Base-by-base conservation (phyloP, 2,329 filamentous ascomycete species). In the Talaromyces sp. region DNA sequence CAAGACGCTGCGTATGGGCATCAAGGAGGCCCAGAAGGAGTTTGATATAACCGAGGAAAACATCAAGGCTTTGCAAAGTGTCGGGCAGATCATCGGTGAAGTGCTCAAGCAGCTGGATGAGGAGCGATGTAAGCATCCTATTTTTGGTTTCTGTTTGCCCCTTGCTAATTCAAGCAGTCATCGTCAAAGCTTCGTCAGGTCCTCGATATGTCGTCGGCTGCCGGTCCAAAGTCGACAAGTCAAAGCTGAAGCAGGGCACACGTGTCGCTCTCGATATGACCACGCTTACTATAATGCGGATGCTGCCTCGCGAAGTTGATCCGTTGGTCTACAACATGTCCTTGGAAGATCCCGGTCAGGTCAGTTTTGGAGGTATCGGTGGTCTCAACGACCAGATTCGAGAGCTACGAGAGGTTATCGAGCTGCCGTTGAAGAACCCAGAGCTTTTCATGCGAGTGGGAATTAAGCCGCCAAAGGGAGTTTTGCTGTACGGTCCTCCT, bases 241-340 rank as follows among this genome's bases (percentile, higher is more conserved):
- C 83, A 64, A 98, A 97, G 83, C 82, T 99, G 74, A 99, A 98
- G 85, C 95, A 99, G 79, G 96, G 96, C 70, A 97, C 93, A 29
- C 91, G 95, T 72, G 95, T 99, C 59, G 93, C 95, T 35, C 88
- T 99, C 62, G 95, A 99, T 73, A 99, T 99, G 95, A 99, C 95
- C 56, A 99, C 95, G 21, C 89, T 99, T 68, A 99, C 95, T 63
- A 99, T 99, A 78, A 99, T 99, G 95, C 91, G 95, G 72, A 99
- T 99, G 95, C 84, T 99, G 53, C 96, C 95, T 62, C 89, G 95
- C 76, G 95, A 99, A 81, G 96, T 99, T 73, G 95, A 99, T 73
- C 95, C 95, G 21, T 84, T 99, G 67, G 95, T 99, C 68, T 99
- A 99, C 85, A 99, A 99, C 83, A 99, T 99, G 95, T 99, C 95